Percentiles rank a stretch among this genome's conserved stretches.
Conservation (phyloP, 2,329 filamentous ascomycete species). For the Penicillium sclerotigenum region DNA sequence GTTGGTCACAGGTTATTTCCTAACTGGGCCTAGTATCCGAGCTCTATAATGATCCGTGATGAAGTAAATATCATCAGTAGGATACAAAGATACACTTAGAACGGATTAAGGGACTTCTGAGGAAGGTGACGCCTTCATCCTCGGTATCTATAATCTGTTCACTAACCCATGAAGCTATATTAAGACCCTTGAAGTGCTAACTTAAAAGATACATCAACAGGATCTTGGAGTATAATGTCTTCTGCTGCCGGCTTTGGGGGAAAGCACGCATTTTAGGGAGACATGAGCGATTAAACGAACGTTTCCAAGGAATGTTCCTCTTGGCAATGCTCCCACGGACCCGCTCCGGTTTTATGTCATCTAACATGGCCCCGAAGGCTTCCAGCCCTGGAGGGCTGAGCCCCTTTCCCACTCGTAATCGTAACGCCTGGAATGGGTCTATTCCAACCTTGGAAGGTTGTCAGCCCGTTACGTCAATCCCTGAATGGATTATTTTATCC, state of each 20-base stretch:
- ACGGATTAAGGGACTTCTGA: no score
- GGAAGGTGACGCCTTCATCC: no score
- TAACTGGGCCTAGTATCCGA: not conserved
- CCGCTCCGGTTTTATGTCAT: not conserved
- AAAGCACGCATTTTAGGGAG: not conserved
- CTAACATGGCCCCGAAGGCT: not conserved
- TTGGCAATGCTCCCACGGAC: not conserved
- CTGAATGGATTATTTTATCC: not conserved
- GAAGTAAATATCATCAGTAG: no score
- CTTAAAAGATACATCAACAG: not conserved
- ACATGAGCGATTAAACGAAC: not conserved
- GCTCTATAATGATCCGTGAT: not conserved
- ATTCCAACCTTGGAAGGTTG: not conserved
- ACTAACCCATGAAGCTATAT: not conserved
- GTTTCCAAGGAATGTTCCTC: not conserved
- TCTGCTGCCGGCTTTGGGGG: not conserved
- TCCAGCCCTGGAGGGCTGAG: not conserved
- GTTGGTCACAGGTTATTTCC: not conserved
- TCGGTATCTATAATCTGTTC: not conserved
- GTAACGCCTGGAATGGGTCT: not conserved
- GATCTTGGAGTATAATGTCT: not conserved
- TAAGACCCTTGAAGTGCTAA: not conserved
- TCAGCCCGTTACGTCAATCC: not conserved
- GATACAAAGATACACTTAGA: not conserved
- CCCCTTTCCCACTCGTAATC: slow-evolving; percentile 4